phyloP scores from a whole-genome alignment of 352 stramenopile genomes.

The Globisporangium parvum region DNA sequence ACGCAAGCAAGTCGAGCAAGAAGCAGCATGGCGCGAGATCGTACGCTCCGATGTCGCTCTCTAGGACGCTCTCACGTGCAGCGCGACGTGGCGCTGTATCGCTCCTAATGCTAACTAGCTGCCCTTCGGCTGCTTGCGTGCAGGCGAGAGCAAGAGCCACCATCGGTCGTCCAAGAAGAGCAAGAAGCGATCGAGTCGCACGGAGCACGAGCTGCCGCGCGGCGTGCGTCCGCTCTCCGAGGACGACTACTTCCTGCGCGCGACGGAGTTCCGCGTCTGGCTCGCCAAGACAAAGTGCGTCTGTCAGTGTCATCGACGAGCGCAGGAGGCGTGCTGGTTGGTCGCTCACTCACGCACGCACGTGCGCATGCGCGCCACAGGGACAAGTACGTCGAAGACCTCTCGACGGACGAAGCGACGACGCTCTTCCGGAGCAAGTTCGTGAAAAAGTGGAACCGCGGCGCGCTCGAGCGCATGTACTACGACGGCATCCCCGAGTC shows the following conservation, averaged over 20 bases:
- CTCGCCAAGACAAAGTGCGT: conserved; percentile 44
- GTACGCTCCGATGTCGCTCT: no score
- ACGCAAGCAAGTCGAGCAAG: no score
- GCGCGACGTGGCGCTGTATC: no score
- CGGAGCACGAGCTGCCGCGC: conserved; percentile 15
- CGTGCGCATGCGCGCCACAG: conserved; percentile 12
- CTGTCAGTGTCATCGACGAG: no score
- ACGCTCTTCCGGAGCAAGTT: conserved; percentile 55
- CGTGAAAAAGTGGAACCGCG: conserved; percentile 55
- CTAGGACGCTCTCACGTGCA: no score
- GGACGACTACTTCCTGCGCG: conserved; percentile 65
- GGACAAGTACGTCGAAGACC: conserved; percentile 62
- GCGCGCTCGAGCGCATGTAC: conserved; percentile 49
- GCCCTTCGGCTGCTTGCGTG: no score
- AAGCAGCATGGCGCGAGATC: no score
- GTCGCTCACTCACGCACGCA: not conserved
- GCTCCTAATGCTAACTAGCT: no score
- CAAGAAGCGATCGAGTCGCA: conserved; percentile 24
- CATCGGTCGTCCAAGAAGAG: conserved; percentile 20
- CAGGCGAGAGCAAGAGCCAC: not conserved
- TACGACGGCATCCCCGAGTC: conserved; percentile 54
- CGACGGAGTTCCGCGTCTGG: conserved; percentile 73
- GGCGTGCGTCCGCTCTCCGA: conserved; percentile 28
- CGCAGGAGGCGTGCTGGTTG: no score
- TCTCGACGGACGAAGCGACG: conserved; percentile 50